Percentiles rank a stretch among this genome's conserved stretches.
These are phyloP conservation scores for Clavispora vitiphila DNA, from an alignment of 805 yeast genomes.

Conservation along the genomic window DNA sequence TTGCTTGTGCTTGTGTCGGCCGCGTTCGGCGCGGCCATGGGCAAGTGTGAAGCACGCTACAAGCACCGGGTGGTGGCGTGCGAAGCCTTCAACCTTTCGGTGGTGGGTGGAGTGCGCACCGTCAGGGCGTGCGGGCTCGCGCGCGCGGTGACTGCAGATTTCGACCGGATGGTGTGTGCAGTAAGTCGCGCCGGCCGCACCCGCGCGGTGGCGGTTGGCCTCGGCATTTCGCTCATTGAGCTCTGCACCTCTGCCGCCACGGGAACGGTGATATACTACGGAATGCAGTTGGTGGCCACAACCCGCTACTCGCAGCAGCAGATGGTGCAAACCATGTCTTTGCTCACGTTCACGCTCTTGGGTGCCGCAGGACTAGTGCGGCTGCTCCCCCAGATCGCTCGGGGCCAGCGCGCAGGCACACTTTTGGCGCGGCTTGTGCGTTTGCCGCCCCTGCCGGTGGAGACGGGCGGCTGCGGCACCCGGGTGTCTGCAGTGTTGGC, in stretches of 20 bases:
- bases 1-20: slow-evolving; percentile 48
- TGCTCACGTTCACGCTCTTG: slow-evolving; percentile 69
- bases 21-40: slow-evolving; percentile 47
- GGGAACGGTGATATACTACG: slow-evolving; percentile 72
- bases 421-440: slow-evolving; percentile 38
- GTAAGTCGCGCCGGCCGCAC: slow-evolving; percentile 38
- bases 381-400: slow-evolving; percentile 72
- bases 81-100: slow-evolving; percentile 51
- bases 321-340: slow-evolving; percentile 63
- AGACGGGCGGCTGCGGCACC: slow-evolving; percentile 27
- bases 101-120: slow-evolving; percentile 56
- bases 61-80: slow-evolving; percentile 49
- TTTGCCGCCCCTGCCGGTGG: slow-evolving; percentile 29
- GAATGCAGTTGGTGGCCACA: slow-evolving; percentile 61
- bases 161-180: slow-evolving; percentile 21
- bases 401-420: slow-evolving; percentile 73
- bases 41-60: slow-evolving; percentile 54
- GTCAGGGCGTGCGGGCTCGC: slow-evolving; percentile 55
- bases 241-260: slow-evolving; percentile 58
- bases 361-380: slow-evolving; percentile 55
- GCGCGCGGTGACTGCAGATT: slow-evolving; percentile 39
- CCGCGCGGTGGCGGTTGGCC: slow-evolving; percentile 60
- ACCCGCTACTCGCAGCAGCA: slow-evolving; percentile 52
- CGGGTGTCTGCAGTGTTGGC: slow-evolving; percentile 18
- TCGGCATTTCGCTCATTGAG: slow-evolving; percentile 58